Conservation (phyloP, 2,329 filamentous ascomycete genomes). For the Zymoseptoria crescenta region DNA sequence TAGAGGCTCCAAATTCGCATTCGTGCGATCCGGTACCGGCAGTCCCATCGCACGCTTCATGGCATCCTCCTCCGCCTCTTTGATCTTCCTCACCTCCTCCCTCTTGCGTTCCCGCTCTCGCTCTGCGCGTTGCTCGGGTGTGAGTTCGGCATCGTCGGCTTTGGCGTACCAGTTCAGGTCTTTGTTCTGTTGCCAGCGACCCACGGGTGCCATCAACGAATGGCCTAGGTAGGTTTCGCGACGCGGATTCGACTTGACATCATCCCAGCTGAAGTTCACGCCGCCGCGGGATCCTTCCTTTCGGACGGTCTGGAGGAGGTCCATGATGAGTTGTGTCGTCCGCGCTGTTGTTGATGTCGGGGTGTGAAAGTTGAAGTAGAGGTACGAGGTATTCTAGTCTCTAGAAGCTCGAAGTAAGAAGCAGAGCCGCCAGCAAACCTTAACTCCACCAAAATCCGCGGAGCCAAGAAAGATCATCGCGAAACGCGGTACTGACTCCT, state of each 20-base stretch:
- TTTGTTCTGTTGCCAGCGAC: slow-evolving; percentile 79
- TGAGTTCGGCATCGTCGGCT: slow-evolving; percentile 43
- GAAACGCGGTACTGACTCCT: not conserved
- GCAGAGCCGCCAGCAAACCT: not conserved
- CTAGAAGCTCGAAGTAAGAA: no score
- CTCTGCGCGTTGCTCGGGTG: slow-evolving; percentile 44
- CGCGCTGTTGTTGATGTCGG: not conserved
- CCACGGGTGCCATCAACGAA: slow-evolving; percentile 80
- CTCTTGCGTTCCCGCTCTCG: slow-evolving; percentile 62
- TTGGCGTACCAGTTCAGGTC: slow-evolving; percentile 61
- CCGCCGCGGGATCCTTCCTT: slow-evolving; percentile 87
- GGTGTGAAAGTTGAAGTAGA: not conserved
- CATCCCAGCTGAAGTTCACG: slow-evolving; percentile 93
- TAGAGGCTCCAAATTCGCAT: slow-evolving; percentile 56
- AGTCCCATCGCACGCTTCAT: slow-evolving; percentile 76
- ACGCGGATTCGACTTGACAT: slow-evolving; percentile 77
- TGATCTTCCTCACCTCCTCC: slow-evolving; percentile 70
- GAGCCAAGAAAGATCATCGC: not conserved
- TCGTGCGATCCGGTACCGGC: slow-evolving; percentile 59
- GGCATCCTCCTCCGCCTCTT: slow-evolving; percentile 88
- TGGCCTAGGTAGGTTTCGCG: slow-evolving; percentile 89
- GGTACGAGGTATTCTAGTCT: no score
- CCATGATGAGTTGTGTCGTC: slow-evolving; percentile 51
- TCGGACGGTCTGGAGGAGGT: slow-evolving; percentile 84
- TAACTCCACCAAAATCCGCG: not conserved